Evolutionary conservation across 768 basidiomycete species (phyloP).

Genomic region (Mycena epipterygia): DNA sequence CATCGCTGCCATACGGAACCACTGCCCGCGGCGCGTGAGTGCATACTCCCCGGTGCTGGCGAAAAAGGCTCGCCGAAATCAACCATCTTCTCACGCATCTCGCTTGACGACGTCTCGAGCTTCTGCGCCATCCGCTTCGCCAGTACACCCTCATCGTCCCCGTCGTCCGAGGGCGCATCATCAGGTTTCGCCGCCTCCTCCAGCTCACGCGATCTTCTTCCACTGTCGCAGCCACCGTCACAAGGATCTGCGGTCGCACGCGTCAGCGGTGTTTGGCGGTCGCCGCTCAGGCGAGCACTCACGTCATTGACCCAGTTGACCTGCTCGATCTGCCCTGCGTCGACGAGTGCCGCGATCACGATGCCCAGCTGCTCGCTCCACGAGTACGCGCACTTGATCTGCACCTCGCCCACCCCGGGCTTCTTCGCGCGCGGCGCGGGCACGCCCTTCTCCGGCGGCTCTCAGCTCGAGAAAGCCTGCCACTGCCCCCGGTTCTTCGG

Average conservation of each 20-base stretch:
- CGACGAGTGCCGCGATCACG: slow-evolving; percentile 69
- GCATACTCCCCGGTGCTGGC: slow-evolving; percentile 47
- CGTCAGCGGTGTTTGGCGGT: not conserved
- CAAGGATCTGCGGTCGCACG: slow-evolving; percentile 21
- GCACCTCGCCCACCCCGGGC: slow-evolving; percentile 60
- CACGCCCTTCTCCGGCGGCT: slow-evolving; percentile 65
- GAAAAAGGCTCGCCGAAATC: slow-evolving; percentile 23
- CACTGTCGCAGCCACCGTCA: slow-evolving; percentile 20
- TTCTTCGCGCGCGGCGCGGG: slow-evolving; percentile 25
- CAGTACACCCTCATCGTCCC: slow-evolving; percentile 27
- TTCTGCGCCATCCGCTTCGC: slow-evolving; percentile 32
- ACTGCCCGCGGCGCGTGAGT: slow-evolving; percentile 35
- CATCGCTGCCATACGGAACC: slow-evolving; percentile 55
- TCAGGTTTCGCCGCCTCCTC: slow-evolving; percentile 18
- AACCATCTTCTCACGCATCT: slow-evolving; percentile 30
- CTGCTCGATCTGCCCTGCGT: slow-evolving; percentile 62
- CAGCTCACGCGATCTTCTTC: slow-evolving; percentile 19
- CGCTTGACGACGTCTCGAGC: slow-evolving; percentile 28
- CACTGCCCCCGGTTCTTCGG: slow-evolving; percentile 71
- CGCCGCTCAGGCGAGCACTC: slow-evolving; percentile 38
- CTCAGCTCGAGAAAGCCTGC: slow-evolving; percentile 88
- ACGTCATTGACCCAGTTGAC: slow-evolving; percentile 78
- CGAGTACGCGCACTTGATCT: slow-evolving; percentile 74
- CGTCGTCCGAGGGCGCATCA: slow-evolving; percentile 17
- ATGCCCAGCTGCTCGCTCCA: slow-evolving; percentile 82